Conservation (phyloP, 257 asterid species). For the Ilex asprella region DNA sequence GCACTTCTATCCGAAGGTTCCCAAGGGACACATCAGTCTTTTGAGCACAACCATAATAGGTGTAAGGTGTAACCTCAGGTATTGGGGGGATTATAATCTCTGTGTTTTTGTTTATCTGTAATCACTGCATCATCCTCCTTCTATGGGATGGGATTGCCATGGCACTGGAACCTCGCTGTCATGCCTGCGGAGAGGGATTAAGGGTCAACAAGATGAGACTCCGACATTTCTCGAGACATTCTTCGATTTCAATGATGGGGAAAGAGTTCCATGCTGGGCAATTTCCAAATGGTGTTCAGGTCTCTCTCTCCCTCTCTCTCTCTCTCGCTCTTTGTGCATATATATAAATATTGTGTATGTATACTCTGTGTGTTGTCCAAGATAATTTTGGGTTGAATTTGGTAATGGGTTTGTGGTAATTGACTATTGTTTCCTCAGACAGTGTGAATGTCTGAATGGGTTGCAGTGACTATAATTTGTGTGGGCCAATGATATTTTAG, state of each 20-base stretch:
- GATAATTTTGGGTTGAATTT: background rate
- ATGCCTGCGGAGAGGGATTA: background rate
- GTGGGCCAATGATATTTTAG: too few relatives aligned
- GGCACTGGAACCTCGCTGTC: too few relatives aligned
- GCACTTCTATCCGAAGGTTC: too few relatives aligned
- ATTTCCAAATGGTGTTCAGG: background rate
- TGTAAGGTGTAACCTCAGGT: too few relatives aligned
- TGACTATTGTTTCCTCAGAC: background rate
- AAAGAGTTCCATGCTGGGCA: background rate
- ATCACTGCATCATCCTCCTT: too few relatives aligned
- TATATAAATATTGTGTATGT: background rate
- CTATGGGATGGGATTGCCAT: too few relatives aligned
- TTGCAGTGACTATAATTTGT: background rate
- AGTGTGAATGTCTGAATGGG: background rate
- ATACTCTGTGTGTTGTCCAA: background rate
- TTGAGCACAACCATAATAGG: too few relatives aligned
- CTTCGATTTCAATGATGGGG: background rate
- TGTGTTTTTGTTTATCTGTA: too few relatives aligned
- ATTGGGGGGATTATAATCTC: too few relatives aligned
- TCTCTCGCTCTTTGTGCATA: too few relatives aligned
- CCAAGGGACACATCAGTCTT: too few relatives aligned
- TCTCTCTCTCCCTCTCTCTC: background rate
- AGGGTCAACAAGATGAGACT: background rate
- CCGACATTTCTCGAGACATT: background rate
- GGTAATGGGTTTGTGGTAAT: background rate